phyloP scores from a whole-genome alignment of 345 rosid species.

The Hibiscus trionum region DNA sequence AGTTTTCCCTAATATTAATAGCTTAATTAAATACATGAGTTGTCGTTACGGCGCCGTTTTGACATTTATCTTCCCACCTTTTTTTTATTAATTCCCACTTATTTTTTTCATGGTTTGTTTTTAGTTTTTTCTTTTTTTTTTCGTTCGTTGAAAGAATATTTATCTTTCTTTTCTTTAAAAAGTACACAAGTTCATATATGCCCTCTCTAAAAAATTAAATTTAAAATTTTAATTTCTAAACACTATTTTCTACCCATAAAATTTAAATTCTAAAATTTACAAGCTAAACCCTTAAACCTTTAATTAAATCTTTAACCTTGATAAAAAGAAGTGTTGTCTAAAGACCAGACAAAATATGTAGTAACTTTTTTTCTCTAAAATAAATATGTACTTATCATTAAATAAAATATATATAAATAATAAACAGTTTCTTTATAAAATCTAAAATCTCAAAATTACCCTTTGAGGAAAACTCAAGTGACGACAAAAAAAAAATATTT shows the following conservation, averaged over 20 bases:
- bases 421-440: neutral
- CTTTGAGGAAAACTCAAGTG: neutral
- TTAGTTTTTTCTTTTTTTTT: neutral
- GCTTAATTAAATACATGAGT: slow-evolving; percentile 7
- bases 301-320: no score
- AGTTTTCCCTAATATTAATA: no score
- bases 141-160: neutral
- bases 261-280: no score
- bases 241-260: no score
- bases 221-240: no score
- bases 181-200: no score
- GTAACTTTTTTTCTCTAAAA: no score
- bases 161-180: neutral
- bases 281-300: no score
- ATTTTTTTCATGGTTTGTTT: neutral
- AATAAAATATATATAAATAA: neutral
- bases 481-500: neutral
- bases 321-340: no score
- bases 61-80: slow-evolving; percentile 5
- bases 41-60: slow-evolving; percentile 27
- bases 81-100: neutral
- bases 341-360: no score
- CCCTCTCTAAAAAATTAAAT: no score
- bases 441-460: neutral
- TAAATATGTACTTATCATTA: neutral